phyloP scores from a whole-genome alignment of 2,329 filamentous ascomycete species.

The Hansfordia pulvinata region DNA sequence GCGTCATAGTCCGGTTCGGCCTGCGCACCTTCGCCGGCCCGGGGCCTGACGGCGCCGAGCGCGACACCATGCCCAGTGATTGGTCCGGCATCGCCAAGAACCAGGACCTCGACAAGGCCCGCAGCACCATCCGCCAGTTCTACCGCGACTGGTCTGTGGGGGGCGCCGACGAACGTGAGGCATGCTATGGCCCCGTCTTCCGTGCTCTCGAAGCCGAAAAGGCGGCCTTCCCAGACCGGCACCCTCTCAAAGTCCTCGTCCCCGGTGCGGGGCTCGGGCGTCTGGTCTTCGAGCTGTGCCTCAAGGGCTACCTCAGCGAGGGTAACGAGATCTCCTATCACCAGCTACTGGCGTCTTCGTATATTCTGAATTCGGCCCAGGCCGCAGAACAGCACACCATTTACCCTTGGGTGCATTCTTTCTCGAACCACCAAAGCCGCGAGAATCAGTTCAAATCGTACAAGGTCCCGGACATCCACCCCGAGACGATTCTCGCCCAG shows the following conservation, averaged over 20 bases:
- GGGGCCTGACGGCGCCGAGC: constrained; percentile 15
- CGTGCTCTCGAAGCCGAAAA: constrained; percentile 43
- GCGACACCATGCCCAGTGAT: constrained; percentile 36
- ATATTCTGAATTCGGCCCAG: constrained; percentile 57
- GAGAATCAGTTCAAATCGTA: constrained; percentile 63
- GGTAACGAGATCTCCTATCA: constrained; percentile 97
- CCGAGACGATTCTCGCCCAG: constrained; percentile 36
- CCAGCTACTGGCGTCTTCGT: constrained; percentile 74
- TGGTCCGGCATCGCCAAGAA: constrained; percentile 61
- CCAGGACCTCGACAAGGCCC: constrained; percentile 75
- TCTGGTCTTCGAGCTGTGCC: constrained; percentile 76
- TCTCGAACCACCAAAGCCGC: constrained; percentile 71
- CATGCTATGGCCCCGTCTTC: constrained; percentile 65
- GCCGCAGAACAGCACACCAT: constrained; percentile 52
- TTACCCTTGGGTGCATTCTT: constrained; percentile 75
- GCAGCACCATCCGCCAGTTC: constrained; percentile 84
- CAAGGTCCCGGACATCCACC: constrained; percentile 69
- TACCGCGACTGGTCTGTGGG: constrained; percentile 88
- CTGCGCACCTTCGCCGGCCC: constrained; percentile 55
- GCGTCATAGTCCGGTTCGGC: constrained; percentile 59
- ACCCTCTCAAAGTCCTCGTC: constrained; percentile 56
- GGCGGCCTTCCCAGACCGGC: constrained; percentile 10
- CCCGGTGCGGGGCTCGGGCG: constrained; percentile 84
- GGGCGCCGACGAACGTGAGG: constrained; percentile 59
- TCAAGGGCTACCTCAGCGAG: constrained; percentile 59